These are phyloP conservation scores for Boechera stricta DNA, from an alignment of 345 rosid species.

Conservation along the genomic window DNA sequence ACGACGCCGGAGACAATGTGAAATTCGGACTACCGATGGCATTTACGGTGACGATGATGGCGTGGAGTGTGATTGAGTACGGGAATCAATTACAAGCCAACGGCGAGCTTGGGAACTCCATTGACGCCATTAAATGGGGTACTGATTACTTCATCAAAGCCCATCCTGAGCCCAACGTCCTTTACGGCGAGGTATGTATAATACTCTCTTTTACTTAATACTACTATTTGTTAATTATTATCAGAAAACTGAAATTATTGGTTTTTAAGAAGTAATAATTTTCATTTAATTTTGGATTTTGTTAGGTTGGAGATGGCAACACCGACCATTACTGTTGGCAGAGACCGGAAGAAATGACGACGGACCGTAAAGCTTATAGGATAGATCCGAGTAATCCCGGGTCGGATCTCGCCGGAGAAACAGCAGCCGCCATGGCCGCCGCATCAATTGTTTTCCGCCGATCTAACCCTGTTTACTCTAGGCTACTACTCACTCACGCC, in stretches of 20 bases:
- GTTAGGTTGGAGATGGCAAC: conserved; percentile 96
- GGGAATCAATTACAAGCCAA: conserved; percentile 71
- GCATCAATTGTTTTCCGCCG: conserved; percentile 91
- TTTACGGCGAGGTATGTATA: conserved; percentile 83
- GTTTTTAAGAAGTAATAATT: too few species aligned
- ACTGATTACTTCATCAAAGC: conserved; percentile 97
- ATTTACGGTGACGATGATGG: conserved; percentile 96
- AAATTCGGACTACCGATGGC: conserved; percentile 99
- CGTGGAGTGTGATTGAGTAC: conserved; percentile 95
- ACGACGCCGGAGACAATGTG: conserved; percentile 99
- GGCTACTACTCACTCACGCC: conserved; percentile 79
- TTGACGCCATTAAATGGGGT: conserved; percentile 96
- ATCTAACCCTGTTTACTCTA: conserved; percentile 71
- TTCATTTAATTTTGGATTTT: background rate
- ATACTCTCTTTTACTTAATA: background rate
- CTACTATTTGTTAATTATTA: background rate
- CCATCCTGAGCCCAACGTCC: conserved; percentile 89
- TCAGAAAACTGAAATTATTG: too few species aligned
- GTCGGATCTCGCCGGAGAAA: conserved; percentile 98
- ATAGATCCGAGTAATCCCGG: conserved; percentile 94
- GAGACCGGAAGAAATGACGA: conserved; percentile 99
- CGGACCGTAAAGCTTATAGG: conserved; percentile 89
- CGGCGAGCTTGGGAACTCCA: conserved; percentile 87
- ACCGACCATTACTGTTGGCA: conserved; percentile 99
- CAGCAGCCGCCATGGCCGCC: conserved; percentile 99